Evolutionary conservation across 805 yeast species (phyloP).

Genomic region (Monosporozyma unispora): DNA sequence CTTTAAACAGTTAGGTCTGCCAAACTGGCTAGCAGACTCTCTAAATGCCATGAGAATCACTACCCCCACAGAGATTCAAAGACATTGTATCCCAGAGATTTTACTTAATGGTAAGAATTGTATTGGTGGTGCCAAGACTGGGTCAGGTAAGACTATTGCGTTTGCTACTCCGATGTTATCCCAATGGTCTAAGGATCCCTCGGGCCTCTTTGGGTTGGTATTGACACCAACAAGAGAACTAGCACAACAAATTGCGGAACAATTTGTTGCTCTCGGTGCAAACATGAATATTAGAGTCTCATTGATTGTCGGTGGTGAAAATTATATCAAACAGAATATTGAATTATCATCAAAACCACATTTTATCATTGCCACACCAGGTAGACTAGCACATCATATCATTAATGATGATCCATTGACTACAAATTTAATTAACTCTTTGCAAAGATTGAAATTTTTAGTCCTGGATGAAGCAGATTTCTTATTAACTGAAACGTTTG

Average conservation of each 20-base stretch:
- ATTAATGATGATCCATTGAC: slow-evolving; percentile 74
- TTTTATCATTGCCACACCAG: slow-evolving; percentile 94
- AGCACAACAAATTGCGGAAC: slow-evolving; percentile 96
- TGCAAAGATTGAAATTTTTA: slow-evolving; percentile 66
- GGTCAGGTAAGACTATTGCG: slow-evolving; percentile 95
- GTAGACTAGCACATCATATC: slow-evolving; percentile 88
- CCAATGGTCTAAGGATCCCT: slow-evolving; percentile 91
- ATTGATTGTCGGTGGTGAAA: slow-evolving; percentile 91
- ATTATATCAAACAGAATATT: slow-evolving; percentile 80
- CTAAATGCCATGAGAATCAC: slow-evolving; percentile 72
- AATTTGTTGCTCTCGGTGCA: slow-evolving; percentile 87
- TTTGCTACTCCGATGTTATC: slow-evolving; percentile 97
- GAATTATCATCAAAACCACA: slow-evolving; percentile 80
- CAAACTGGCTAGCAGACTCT: slow-evolving; percentile 82
- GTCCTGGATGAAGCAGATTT: slow-evolving; percentile 97
- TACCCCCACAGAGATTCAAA: slow-evolving; percentile 80
- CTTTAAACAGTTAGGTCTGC: slow-evolving; percentile 61
- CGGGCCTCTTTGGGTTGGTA: slow-evolving; percentile 82
- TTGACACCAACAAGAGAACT: slow-evolving; percentile 90
- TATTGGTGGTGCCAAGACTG: slow-evolving; percentile 97
- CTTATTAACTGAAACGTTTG: slow-evolving; percentile 72
- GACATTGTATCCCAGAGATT: slow-evolving; percentile 81
- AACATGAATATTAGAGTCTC: slow-evolving; percentile 74
- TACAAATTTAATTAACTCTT: slow-evolving; percentile 44
- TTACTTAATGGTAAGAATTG: slow-evolving; percentile 64